A percentile compares a stretch with the other conserved stretches of the same genome.
phyloP scores from a whole-genome alignment of 2,329 filamentous ascomycete species.

The Sporothrix mexicana region DNA sequence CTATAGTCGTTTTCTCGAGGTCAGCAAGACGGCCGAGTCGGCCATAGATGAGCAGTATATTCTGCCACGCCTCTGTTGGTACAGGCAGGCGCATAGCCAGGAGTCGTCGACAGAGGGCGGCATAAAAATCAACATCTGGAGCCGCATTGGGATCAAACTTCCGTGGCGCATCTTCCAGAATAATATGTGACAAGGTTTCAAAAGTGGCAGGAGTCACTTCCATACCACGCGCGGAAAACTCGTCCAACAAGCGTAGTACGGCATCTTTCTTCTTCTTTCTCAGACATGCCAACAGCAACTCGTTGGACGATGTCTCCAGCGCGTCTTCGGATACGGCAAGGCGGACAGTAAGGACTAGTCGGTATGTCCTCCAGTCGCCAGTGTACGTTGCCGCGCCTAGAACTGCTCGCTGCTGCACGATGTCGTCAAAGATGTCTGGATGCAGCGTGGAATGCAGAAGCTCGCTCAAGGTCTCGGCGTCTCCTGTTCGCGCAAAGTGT shows the following conservation, averaged over 20 bases:
- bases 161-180: slow-evolving; percentile 43
- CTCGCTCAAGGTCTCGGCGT: slow-evolving; percentile 55
- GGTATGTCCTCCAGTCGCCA: slow-evolving; percentile 51
- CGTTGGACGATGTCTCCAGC: slow-evolving; percentile 44
- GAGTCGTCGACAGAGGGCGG: slow-evolving; percentile 47
- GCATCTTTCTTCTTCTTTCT: slow-evolving; percentile 38
- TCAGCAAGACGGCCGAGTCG: slow-evolving; percentile 52
- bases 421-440: slow-evolving; percentile 61
- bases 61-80: slow-evolving; percentile 51
- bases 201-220: slow-evolving; percentile 41
- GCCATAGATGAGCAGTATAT: slow-evolving; percentile 53
- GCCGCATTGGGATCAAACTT: slow-evolving; percentile 38
- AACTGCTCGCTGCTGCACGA: slow-evolving; percentile 49
- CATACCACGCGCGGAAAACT: slow-evolving; percentile 47
- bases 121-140: slow-evolving; percentile 43
- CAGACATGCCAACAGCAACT: slow-evolving; percentile 44
- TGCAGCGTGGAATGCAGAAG: slow-evolving; percentile 59
- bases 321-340: slow-evolving; percentile 44
- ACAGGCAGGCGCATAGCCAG: slow-evolving; percentile 50
- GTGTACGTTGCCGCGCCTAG: slow-evolving; percentile 45
- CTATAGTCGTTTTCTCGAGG: slow-evolving; percentile 52
- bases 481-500: slow-evolving; percentile 64
- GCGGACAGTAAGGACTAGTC: slow-evolving; percentile 54
- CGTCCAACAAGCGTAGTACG: slow-evolving; percentile 47
- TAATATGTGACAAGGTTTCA: slow-evolving; percentile 41